Conservation (phyloP, 192 early-diverging fungal species). For the Coemansia sp. region DNA sequence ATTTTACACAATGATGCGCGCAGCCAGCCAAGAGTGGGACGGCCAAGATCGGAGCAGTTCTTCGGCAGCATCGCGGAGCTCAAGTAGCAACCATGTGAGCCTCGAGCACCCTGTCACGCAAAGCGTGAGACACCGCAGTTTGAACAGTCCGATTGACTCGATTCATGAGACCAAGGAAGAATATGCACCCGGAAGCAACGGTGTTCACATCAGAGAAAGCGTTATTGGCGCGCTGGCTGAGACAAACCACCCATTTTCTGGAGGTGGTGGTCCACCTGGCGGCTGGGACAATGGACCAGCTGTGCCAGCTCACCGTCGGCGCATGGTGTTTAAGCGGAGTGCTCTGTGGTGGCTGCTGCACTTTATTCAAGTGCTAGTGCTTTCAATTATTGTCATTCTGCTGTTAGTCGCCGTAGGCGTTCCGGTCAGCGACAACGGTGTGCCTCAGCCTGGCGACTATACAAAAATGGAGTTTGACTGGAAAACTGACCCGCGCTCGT, state of each 20-base stretch:
- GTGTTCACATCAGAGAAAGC: conserved; percentile 2
- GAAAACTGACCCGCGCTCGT: conserved; percentile 31
- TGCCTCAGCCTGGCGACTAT: conserved; percentile 34
- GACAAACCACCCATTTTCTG: neutral
- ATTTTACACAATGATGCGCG: conserved; percentile 10
- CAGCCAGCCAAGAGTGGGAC: conserved; percentile 3
- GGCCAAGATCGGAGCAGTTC: neutral
- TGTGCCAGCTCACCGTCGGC: conserved; percentile 4
- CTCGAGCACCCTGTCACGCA: neutral
- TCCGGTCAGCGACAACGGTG: conserved; percentile 42
- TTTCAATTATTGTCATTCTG: conserved; percentile 37
- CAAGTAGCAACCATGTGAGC: too few relatives aligned
- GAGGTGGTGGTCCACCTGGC: conserved; percentile 11
- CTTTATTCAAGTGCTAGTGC: conserved; percentile 26
- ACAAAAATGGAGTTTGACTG: conserved; percentile 31
- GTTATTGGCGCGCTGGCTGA: neutral
- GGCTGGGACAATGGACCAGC: conserved; percentile 20
- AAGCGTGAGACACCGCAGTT: conserved; percentile 12
- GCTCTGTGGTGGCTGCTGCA: conserved; percentile 14
- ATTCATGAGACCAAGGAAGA: conserved; percentile 6
- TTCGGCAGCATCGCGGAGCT: neutral
- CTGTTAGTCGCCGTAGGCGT: conserved; percentile 42
- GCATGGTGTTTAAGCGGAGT: neutral
- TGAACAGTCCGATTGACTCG: conserved; percentile 18
- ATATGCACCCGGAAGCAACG: neutral